A percentile compares a stretch with the other conserved stretches of the same genome.
phyloP scores from a whole-genome alignment of 1,139 yeast genomes.

The Yamadazyma atmosphaerica region DNA sequence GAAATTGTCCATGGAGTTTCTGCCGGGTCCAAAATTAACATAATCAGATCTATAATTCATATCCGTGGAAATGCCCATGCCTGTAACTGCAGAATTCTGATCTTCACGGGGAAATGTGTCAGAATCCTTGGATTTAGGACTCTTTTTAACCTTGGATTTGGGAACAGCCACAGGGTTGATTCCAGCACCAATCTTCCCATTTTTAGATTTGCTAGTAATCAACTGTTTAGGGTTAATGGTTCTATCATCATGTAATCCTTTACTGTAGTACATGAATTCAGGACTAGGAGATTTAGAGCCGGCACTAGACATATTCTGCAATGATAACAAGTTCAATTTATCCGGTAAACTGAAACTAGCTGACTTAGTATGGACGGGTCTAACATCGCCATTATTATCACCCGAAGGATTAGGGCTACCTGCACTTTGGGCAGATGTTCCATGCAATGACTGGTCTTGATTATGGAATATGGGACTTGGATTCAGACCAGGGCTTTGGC shows the following conservation, averaged over 20 bases:
- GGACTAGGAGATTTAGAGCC: slow-evolving; percentile 16
- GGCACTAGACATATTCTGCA: slow-evolving; percentile 16
- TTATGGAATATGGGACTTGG: background rate
- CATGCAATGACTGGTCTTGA: background rate
- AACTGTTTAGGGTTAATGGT: slow-evolving; percentile 39
- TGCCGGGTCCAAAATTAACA: too few relatives aligned
- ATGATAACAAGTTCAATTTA: slow-evolving; percentile 30
- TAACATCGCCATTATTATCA: background rate
- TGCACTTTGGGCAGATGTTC: too few relatives aligned
- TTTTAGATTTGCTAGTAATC: slow-evolving; percentile 13
- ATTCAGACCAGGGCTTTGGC: background rate
- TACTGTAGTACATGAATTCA: slow-evolving; percentile 13
- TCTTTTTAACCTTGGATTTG: background rate
- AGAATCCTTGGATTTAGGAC: slow-evolving; percentile 10
- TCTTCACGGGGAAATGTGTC: slow-evolving; percentile 14
- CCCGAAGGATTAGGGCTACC: background rate
- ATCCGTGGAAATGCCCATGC: slow-evolving; percentile 10
- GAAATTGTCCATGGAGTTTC: background rate
- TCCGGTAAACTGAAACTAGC: slow-evolving; percentile 21
- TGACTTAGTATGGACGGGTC: slow-evolving; percentile 10
- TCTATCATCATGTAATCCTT: slow-evolving; percentile 18
- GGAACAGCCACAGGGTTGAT: slow-evolving; percentile 7
- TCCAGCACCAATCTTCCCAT: background rate
- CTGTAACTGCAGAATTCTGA: slow-evolving; percentile 6
- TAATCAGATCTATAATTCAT: background rate